Base-by-base conservation (phyloP, 805 yeast genomes). In the Candida germanica region DNA sequence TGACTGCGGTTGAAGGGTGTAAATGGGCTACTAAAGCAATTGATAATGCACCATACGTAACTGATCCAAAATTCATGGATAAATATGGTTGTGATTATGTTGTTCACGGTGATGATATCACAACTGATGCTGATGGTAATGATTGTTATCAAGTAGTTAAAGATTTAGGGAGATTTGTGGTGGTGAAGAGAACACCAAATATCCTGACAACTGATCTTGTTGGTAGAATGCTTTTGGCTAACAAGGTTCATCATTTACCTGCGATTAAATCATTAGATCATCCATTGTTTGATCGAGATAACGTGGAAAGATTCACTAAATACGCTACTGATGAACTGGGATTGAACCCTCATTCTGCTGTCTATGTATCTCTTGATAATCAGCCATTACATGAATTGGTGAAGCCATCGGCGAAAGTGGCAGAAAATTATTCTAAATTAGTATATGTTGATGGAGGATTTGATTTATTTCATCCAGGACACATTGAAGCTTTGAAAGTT, bases 71-170 rank as follows among this genome's bases (percentile, higher is more conserved):
- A 27, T 83, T 87, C 35, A 75, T 88, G 87, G 87, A 84, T 48
- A 47, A 67, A 17, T 77, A 77, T 53, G 76, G 75, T 5, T 93
- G 98, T 64, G 62, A 77, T 53, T 93, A 80, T 56, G 98, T 93
- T n/a, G 96, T 93, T 8, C 98, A 93, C 59, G 98, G 98, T 5
- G 98, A 93, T 60, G 98, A 93, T 55, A 87, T 93, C 47, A 93
- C 97, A 17, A 85, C 97, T 2, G 98, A 93, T 60, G 96, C 96
- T 11, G 73, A 87, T 53, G 98, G 98, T 2, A 80, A 86, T 38
- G 98, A 93, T 61, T 87, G 97, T 52, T 93, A 93, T 61, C 82
- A 83, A 39, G 71, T 58, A 17, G 86, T 89, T 47, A 89, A 91
- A 56, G 87, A 86, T 36, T 61, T 78, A 54, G 95, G 94, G n/a